Base-by-base conservation (phyloP, 2,329 filamentous ascomycete species). In the Botrytis squamosa region DNA sequence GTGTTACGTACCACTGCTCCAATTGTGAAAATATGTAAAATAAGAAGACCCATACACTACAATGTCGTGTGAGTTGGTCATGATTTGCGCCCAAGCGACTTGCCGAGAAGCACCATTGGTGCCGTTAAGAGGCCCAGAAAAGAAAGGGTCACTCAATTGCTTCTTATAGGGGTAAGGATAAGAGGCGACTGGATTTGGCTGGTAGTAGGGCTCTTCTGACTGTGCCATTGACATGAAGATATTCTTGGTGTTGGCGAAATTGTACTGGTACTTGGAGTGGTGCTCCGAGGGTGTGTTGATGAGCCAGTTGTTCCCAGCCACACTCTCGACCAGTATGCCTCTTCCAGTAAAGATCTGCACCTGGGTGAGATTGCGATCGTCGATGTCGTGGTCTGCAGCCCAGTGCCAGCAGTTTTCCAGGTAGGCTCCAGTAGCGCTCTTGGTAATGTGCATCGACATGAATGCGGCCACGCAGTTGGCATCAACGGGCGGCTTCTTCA, bases 181-280 rank as follows among this genome's bases (percentile, higher is more conserved):
- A 49, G 46, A 49, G 90, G 81, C 87, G 92, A 49, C 40, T 42
- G 52, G 55, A 20, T 42, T 66, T 20, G 69, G 69, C 81, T 93
- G 91, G 81, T 87, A 92, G 82, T 93, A 93, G 0, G 91, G 88
- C 9, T 90, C 90, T 81, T 93, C 90, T 70, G 90, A 90, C 79
- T 93, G 91, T 70, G 90, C 87, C 78, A 89, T 85, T 33, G 88
- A 89, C 79, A 89, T 86, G 80, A 87, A 90, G 73, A 91, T 82
- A 78, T 92, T 86, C 64, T 85, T 84, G 16, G 90, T 89, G 69
- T 85, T 84, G 77, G 84, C 83, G 67, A 92, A 83, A 77, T 92
- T 88, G 81, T 93, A 93, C 80, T 92, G 89, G 79, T 91, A 92
- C 22, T 92, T 82, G 2, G 87, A 85, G 65, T 86, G 86, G 81